Percentiles rank a stretch among this genome's conserved stretches.
These are phyloP conservation scores for Pseudogymnoascus sp. DNA, from an alignment of 2,329 filamentous ascomycete genomes.

Conservation along the genomic window DNA sequence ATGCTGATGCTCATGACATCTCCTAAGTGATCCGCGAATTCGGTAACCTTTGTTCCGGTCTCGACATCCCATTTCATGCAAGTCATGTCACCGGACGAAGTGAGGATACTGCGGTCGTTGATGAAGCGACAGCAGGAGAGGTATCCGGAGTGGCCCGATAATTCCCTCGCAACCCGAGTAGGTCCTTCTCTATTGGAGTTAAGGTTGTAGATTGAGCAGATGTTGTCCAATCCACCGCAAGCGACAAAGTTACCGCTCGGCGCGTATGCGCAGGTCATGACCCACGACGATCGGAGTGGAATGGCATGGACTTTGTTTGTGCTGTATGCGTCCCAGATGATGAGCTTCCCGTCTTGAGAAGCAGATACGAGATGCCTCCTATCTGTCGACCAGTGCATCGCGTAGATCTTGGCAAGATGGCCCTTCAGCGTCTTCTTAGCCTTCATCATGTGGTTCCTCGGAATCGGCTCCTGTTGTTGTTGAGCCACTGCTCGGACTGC, in stretches of 20 bases:
- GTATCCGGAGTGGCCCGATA: slow-evolving; percentile 95
- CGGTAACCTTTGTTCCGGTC: slow-evolving; percentile 91
- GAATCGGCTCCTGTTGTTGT: slow-evolving; percentile 84
- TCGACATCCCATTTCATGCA: slow-evolving; percentile 99
- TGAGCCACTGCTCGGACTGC: slow-evolving; percentile 86
- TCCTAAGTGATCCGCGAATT: slow-evolving; percentile 95
- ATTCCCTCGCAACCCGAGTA: slow-evolving; percentile 86
- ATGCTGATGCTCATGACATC: slow-evolving; percentile 99
- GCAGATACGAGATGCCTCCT: slow-evolving; percentile 93
- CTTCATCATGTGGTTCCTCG: slow-evolving; percentile 90
- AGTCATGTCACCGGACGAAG: slow-evolving; percentile 98
- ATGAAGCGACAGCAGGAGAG: slow-evolving; percentile 98
- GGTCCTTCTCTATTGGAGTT: slow-evolving; percentile 93
- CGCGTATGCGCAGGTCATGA: slow-evolving; percentile 99
- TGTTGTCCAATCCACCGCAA: slow-evolving; percentile 97
- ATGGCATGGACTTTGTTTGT: slow-evolving; percentile 99
- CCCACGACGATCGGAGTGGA: slow-evolving; percentile 93
- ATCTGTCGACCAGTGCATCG: slow-evolving; percentile 99
- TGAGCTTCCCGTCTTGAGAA: slow-evolving; percentile 97
- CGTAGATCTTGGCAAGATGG: slow-evolving; percentile 98
- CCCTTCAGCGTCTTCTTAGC: slow-evolving; percentile 94
- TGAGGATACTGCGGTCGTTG: slow-evolving; percentile 95
- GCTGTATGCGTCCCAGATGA: slow-evolving; percentile 99
- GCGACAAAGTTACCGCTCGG: slow-evolving; percentile 97
- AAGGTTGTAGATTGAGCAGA: slow-evolving; percentile 99